A percentile compares a stretch with the other conserved stretches of the same genome.
Conservation (phyloP, 352 stramenopile genomes). For the Globisporangium spinosum region DNA sequence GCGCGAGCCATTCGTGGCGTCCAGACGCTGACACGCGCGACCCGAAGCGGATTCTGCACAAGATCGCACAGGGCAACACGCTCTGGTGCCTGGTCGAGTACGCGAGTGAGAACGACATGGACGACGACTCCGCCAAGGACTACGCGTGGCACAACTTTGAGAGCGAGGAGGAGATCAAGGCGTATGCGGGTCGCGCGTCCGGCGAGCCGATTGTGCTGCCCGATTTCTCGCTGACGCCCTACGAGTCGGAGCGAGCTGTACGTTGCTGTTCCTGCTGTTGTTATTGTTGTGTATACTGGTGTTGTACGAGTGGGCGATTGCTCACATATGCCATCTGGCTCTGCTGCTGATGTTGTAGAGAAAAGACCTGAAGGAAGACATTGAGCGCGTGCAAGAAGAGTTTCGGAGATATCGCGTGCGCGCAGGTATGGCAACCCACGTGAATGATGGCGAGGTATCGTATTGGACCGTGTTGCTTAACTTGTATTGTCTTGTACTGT, state of each 20-base stretch:
- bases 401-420: conserved; percentile 85
- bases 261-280: background rate
- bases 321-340: background rate
- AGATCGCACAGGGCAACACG: conserved; percentile 51
- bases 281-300: background rate
- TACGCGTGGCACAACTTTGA: conserved; percentile 73
- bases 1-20: conserved; percentile 44
- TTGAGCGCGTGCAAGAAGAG: conserved; percentile 84
- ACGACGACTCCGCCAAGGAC: conserved; percentile 46
- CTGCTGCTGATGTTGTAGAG: conserved; percentile 35
- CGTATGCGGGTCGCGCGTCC: conserved; percentile 48
- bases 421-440: conserved; percentile 30
- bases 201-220: conserved; percentile 66
- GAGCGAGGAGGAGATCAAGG: conserved; percentile 53
- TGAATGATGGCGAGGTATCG: background rate
- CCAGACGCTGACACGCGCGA: conserved; percentile 47
- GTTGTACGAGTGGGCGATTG: background rate
- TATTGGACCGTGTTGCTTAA: conserved; percentile 3
- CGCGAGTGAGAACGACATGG: conserved; percentile 57
- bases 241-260: conserved; percentile 74
- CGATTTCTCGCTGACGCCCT: conserved; percentile 65
- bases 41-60: conserved; percentile 60
- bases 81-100: conserved; percentile 87
- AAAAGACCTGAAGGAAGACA: conserved; percentile 76
- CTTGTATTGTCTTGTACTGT: background rate